These are phyloP conservation scores for Verticillium zaregamsianum DNA, from an alignment of 2,329 filamentous ascomycete species.

Conservation along the genomic window DNA sequence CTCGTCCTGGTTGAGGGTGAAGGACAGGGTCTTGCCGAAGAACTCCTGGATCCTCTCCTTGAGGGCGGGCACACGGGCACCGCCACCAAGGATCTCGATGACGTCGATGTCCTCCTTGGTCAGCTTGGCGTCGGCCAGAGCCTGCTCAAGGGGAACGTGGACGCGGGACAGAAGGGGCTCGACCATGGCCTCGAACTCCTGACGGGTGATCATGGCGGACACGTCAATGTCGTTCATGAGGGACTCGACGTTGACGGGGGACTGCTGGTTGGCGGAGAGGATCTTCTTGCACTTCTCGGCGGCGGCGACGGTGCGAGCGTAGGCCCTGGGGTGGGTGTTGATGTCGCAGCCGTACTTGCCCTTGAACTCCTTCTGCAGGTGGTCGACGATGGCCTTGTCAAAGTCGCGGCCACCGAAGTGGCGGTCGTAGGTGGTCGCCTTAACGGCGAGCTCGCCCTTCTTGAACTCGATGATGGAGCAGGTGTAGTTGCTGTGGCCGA, in stretches of 20 bases:
- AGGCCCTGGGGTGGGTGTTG: conserved; percentile 82
- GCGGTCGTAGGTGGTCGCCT: conserved; percentile 87
- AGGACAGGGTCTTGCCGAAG: conserved; percentile 90
- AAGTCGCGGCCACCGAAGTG: conserved; percentile 98
- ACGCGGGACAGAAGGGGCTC: conserved; percentile 75
- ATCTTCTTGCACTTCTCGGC: conserved; percentile 99
- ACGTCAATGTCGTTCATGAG: conserved; percentile 98
- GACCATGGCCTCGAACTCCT: conserved; percentile 89
- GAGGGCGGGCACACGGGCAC: conserved; percentile 86
- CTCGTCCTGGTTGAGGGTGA: conserved; percentile 97
- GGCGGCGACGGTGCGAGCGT: conserved; percentile 78
- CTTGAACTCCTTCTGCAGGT: conserved; percentile 94
- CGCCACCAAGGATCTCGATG: conserved; percentile 91
- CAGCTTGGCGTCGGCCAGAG: conserved; percentile 88
- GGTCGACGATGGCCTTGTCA: conserved; percentile 89
- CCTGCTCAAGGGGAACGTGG: conserved; percentile 77
- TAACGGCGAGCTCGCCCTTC: conserved; percentile 94
- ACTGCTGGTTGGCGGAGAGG: conserved; percentile 88
- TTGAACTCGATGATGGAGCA: conserved; percentile 91
- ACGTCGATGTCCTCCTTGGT: conserved; percentile 87
- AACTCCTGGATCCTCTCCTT: conserved; percentile 87
- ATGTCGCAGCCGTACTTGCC: conserved; percentile 98
- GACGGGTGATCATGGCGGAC: conserved; percentile 80
- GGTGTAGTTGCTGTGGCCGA: conserved; percentile 96
- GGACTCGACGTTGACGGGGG: conserved; percentile 94